A percentile compares a stretch with the other conserved stretches of the same genome.
Evolutionary conservation across 2,329 filamentous ascomycete species (phyloP).

Genomic region (Pseudogymnoascus sp.): DNA sequence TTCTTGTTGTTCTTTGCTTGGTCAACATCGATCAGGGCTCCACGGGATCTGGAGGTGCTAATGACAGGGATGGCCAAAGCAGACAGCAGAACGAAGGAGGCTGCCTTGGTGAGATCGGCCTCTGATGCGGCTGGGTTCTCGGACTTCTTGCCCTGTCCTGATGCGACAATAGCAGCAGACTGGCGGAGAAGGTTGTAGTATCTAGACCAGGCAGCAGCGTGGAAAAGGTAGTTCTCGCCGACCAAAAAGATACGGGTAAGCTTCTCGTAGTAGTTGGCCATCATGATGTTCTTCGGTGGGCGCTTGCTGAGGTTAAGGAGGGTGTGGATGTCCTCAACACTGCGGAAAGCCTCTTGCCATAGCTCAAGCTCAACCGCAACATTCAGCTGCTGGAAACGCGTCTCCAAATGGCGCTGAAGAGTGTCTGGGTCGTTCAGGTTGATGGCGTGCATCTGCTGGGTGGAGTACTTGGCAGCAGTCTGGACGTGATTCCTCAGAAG

Average conservation of each 20-base stretch:
- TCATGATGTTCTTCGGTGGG: constrained; percentile 97
- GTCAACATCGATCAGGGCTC: constrained; percentile 92
- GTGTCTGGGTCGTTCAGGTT: constrained; percentile 97
- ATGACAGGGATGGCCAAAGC: constrained; percentile 98
- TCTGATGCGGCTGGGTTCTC: constrained; percentile 89
- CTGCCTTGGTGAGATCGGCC: constrained; percentile 84
- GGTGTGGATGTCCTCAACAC: constrained; percentile 97
- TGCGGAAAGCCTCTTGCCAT: constrained; percentile 99
- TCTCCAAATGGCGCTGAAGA: constrained; percentile 92
- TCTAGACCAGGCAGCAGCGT: constrained; percentile 92
- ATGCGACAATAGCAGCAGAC: constrained; percentile 72
- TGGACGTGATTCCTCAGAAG: constrained; percentile 96
- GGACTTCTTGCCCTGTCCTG: constrained; percentile 82
- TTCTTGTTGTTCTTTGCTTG: constrained; percentile 99
- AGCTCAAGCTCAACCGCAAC: constrained; percentile 95
- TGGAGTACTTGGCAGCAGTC: constrained; percentile 97
- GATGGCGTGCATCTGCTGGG: constrained; percentile 93
- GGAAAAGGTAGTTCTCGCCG: constrained; percentile 98
- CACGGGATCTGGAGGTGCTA: constrained; percentile 92
- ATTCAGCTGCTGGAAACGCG: constrained; percentile 96
- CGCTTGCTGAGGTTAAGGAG: constrained; percentile 96
- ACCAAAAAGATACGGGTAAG: constrained; percentile 97
- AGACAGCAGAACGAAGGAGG: constrained; percentile 90
- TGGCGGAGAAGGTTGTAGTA: constrained; percentile 96
- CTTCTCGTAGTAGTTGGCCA: constrained; percentile 99